Percentiles rank a stretch among this genome's conserved stretches.
phyloP scores from a whole-genome alignment of 768 basidiomycete species.

The Boletus subparvulus region DNA sequence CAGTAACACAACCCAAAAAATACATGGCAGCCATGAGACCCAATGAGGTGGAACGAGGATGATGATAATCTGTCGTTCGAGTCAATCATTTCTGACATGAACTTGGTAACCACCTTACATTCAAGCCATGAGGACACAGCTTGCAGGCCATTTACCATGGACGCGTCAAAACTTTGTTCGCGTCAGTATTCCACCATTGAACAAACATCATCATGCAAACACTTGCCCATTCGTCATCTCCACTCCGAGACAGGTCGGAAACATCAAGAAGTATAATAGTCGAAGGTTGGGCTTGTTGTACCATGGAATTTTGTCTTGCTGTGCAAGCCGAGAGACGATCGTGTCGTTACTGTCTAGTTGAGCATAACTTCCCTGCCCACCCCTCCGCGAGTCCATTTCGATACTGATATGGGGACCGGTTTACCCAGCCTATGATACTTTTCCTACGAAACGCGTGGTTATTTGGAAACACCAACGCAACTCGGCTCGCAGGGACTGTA shows the following conservation, averaged over 20 bases:
- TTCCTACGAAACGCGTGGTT: background rate
- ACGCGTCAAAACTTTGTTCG: slow-evolving; percentile 32
- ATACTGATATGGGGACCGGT: background rate
- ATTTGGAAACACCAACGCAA: too few relatives aligned
- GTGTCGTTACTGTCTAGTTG: slow-evolving; percentile 1
- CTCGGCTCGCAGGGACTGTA: too few relatives aligned
- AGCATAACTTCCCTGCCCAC: background rate
- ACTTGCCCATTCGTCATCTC: slow-evolving; percentile 13
- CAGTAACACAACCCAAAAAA: slow-evolving; percentile 57
- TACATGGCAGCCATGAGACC: slow-evolving; percentile 44
- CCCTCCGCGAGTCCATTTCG: slow-evolving; percentile 4
- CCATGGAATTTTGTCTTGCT: slow-evolving; percentile 55
- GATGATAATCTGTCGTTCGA: background rate
- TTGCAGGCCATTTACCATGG: slow-evolving; percentile 65
- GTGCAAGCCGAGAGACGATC: slow-evolving; percentile 12
- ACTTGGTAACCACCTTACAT: slow-evolving; percentile 36
- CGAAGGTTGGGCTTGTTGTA: slow-evolving; percentile 60
- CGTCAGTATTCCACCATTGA: background rate
- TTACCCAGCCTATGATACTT: background rate
- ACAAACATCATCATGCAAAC: background rate
- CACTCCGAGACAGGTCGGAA: slow-evolving; percentile 37
- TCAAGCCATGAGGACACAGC: slow-evolving; percentile 56
- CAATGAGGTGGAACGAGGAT: background rate
- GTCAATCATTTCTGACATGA: background rate
- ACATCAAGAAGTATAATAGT: slow-evolving; percentile 51